Percentiles rank a stretch among this genome's conserved stretches.
These are phyloP conservation scores for Hemerocallis citrina DNA, from an alignment of 106 monocot genomes.

Conservation along the genomic window DNA sequence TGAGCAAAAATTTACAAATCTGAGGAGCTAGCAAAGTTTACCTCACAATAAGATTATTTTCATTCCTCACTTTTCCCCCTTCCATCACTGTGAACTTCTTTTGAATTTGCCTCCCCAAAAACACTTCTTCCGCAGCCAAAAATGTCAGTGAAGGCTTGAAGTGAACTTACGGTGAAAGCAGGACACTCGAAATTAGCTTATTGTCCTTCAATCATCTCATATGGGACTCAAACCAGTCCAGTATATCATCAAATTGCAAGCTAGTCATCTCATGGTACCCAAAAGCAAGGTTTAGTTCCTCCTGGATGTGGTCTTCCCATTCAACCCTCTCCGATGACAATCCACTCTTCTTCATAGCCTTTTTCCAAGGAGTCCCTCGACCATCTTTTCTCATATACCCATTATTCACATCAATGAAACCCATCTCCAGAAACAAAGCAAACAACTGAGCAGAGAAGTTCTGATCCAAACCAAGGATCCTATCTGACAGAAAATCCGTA, in stretches of 20 bases:
- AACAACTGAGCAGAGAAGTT: constrained; percentile 43
- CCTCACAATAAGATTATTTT: too few species aligned
- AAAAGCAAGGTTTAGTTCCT: constrained; percentile 88
- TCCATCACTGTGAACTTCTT: too few species aligned
- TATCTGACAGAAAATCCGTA: constrained; percentile 54
- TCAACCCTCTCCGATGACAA: constrained; percentile 15
- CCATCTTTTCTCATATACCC: constrained; percentile 81
- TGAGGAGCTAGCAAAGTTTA: too few species aligned
- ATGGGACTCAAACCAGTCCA: constrained; percentile 67
- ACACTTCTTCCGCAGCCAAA: too few species aligned
- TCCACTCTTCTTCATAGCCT: constrained; percentile 27
- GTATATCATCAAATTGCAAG: constrained; percentile 48
- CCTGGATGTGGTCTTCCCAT: constrained; percentile 57
- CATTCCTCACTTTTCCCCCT: too few species aligned
- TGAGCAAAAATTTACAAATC: too few species aligned
- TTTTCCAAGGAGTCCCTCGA: constrained; percentile 57
- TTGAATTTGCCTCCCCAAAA: too few species aligned
- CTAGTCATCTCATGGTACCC: constrained; percentile 96
- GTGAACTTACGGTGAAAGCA: too few species aligned
- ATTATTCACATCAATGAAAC: constrained; percentile 54
- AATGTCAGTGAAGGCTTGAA: too few species aligned
- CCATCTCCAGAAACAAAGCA: constrained; percentile 44
- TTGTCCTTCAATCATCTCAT: constrained; percentile 34
- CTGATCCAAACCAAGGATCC: constrained; percentile 53
- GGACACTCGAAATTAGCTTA: too few species aligned